Conservation (phyloP, 345 rosid species). For the Eucalyptus camaldulensis region DNA sequence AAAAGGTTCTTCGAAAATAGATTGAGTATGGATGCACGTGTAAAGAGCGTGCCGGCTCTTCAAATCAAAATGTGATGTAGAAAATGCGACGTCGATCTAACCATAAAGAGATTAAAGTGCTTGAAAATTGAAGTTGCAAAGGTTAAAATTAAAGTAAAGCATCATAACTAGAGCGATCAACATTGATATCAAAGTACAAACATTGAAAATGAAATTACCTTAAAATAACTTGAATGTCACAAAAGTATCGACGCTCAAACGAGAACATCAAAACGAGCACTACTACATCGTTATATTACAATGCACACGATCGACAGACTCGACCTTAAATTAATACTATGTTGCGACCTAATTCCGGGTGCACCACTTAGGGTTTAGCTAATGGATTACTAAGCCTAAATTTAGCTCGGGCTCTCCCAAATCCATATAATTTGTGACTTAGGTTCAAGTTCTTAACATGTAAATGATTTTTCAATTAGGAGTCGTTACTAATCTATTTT, state of each 20-base stretch:
- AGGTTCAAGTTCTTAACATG: too few relatives aligned
- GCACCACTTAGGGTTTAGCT: too few relatives aligned
- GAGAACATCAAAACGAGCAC: background rate
- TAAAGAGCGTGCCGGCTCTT: background rate
- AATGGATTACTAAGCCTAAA: too few relatives aligned
- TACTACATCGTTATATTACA: background rate
- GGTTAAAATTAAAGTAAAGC: too few relatives aligned
- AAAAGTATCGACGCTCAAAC: background rate
- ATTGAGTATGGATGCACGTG: background rate
- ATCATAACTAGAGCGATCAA: background rate
- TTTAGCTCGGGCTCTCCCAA: accelerated
- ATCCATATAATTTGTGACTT: accelerated
- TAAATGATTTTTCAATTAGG: too few relatives aligned
- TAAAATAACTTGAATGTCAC: background rate
- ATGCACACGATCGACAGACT: background rate
- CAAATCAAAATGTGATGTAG: background rate
- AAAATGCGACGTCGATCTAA: background rate
- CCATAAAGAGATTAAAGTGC: background rate
- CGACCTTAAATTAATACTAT: too few relatives aligned
- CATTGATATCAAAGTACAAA: background rate
- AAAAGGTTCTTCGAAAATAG: background rate
- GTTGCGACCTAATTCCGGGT: accelerated
- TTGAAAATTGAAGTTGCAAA: background rate
- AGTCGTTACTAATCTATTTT: too few relatives aligned
- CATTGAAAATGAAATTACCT: background rate